phyloP scores from a whole-genome alignment of 495 filamentous ascomycete species.

The Trypethelium eluteriae region DNA sequence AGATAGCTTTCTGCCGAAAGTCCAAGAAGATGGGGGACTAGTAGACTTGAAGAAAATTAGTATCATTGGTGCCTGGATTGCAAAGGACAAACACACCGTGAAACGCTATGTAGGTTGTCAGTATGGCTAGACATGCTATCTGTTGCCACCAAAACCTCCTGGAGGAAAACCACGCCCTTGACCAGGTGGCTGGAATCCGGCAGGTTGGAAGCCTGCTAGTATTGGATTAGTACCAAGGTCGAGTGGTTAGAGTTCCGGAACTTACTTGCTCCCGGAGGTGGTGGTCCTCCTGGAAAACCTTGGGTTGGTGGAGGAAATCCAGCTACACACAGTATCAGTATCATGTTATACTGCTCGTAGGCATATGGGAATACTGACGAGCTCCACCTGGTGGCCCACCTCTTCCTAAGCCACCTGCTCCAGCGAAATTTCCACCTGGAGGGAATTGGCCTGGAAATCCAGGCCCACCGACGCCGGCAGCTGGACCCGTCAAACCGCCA shows the following conservation, averaged over 20 bases:
- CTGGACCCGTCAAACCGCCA: conserved; percentile 79
- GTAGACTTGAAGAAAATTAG: conserved; percentile 6
- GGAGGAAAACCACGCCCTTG: conserved; percentile 65
- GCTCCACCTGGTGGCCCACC: conserved; percentile 57
- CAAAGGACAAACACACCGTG: neutral
- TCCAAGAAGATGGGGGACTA: conserved; percentile 16
- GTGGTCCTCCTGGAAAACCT: conserved; percentile 23
- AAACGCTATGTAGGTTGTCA: neutral
- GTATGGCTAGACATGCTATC: neutral
- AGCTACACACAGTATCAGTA: conserved; percentile 31
- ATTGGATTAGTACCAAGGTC: too few relatives aligned
- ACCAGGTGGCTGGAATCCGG: conserved; percentile 56
- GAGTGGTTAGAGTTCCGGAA: neutral
- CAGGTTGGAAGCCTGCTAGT: conserved; percentile 56
- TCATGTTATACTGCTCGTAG: conserved; percentile 8
- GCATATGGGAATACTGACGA: conserved; percentile 42
- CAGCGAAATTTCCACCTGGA: conserved; percentile 59
- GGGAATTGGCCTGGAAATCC: conserved; percentile 55
- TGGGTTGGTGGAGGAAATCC: conserved; percentile 44
- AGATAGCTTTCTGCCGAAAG: conserved; percentile 24
- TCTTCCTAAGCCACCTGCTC: conserved; percentile 70
- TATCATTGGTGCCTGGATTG: neutral
- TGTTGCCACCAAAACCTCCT: conserved; percentile 35
- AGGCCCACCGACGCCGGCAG: conserved; percentile 77
- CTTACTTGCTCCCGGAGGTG: conserved; percentile 27